Conservation (phyloP, 2,329 filamentous ascomycete genomes). For the Rhynchosporium secalis region DNA sequence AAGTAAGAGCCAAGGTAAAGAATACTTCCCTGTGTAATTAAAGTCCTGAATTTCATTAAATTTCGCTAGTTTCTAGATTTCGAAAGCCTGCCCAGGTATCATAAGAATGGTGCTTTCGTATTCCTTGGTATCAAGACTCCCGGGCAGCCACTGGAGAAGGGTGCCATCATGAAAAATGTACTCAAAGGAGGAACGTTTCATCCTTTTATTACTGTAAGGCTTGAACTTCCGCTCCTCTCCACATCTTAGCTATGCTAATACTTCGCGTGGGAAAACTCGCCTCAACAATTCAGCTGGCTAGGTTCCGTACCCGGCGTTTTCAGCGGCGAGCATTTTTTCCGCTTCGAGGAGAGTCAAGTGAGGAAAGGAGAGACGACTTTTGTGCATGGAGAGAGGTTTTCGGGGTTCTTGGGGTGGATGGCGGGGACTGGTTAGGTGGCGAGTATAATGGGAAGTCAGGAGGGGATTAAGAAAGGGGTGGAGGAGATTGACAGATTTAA, state of each 20-base stretch:
- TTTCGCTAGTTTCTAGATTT: slow-evolving; percentile 11
- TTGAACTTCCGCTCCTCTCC: neutral
- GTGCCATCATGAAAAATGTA: neutral
- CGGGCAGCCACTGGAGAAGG: neutral
- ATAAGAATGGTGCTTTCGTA: slow-evolving; percentile 2
- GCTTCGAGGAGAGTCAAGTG: slow-evolving; percentile 1
- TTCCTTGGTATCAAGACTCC: neutral
- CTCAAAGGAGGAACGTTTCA: slow-evolving; percentile 1
- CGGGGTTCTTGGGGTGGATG: neutral
- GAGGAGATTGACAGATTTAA: slow-evolving; percentile 4
- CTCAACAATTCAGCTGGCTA: slow-evolving; percentile 13
- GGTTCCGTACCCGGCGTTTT: slow-evolving; percentile 2
- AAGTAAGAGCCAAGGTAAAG: neutral
- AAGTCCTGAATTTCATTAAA: neutral
- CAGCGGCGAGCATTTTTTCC: slow-evolving; percentile 11
- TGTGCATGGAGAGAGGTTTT: slow-evolving; percentile 10
- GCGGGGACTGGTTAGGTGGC: neutral
- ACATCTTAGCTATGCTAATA: neutral
- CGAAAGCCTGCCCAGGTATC: slow-evolving; percentile 2
- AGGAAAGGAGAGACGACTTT: slow-evolving; percentile 6
- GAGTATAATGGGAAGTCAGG: neutral
- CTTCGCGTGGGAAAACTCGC: slow-evolving; percentile 9
- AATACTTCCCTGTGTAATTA: neutral
- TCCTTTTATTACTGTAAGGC: neutral
- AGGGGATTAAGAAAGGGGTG: neutral